Evolutionary conservation across 176 grass and related monocot species (phyloP), one percentile per base, ranked within the genome.

Genomic region (Typha latifolia): DNA sequence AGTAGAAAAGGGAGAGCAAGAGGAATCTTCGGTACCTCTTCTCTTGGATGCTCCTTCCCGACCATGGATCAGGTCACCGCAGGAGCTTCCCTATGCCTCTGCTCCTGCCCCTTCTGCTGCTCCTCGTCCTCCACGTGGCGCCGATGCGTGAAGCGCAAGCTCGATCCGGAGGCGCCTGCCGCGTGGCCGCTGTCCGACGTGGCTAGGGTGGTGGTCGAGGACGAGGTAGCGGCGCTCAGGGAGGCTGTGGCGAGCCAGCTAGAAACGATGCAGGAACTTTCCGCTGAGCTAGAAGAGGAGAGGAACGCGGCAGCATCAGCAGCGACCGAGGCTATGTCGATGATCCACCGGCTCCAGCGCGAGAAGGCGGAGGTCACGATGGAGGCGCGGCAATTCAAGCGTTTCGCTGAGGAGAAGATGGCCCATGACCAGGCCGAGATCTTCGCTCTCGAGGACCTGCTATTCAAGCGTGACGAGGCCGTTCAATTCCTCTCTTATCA

Each of bases 281-380:
- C 73, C 66, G 47, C 26, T 3, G 93, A 96, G 74, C 75, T 96
- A 78, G 88, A 96, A 69, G 80, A 78, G 69, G 93, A 96, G 82
- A 52, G 93, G 63, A 84, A 76, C 6, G 88, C 80, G 31, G 83
- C 85, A 16, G 51, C 93, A 14, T 86, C 85, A 3, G 85, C 88
- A 10, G 76, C 88, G 32, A 74, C 73, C 48, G 93, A 96, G 78
- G 82, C 88, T n/a, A 69, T 96, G 72, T 72, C 85, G 26, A 96
- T 96, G 88, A 96, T 96, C 80, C 65, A 89, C 14, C 77, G 93
- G 19, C 75, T 96, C 27, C 87, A 96, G 55, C 77, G 74, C 49
- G 88, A 97, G 82, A 97, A 87, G 85, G 88, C 88, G 2, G 72
- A 82, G 48, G 82, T 67, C 63, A 66, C 74, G 52, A 84, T 97